Evolutionary conservation across 225 moss, liverwort and hornwort genomes (phyloP), one percentile per base, ranked within the genome.

Genomic region (Pseudisothecium myosuroides): DNA sequence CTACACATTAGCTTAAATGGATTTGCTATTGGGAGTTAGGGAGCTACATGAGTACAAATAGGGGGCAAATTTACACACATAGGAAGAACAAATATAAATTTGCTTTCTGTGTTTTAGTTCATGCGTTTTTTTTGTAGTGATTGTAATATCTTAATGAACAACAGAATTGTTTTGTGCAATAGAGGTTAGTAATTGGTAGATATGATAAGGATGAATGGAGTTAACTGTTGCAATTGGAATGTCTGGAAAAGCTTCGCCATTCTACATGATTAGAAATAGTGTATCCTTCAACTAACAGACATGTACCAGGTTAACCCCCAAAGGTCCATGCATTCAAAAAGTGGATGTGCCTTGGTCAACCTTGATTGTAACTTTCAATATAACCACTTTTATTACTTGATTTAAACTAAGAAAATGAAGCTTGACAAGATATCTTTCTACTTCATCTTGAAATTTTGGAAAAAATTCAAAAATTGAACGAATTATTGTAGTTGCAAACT

Each of bases 281-380:
- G 8, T 8, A 13, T 7, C 49, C 10, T 75, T 20, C 12, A 20
- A 31, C 31, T 19, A 74, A 7, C 4, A 28, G 11, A 31, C 11
- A 18, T 74, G 31, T 31, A 31, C 0, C 1, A 5, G 5, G 6
- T 10, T 28, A 45, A 31, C 1, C 14, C 62, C 4, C 4, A 15
- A 63, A 63, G 63, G 63, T 14, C 16, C 16, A 63, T 12, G 16
- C 16, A 31, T 16, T 15, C 8, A 29, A 29, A 62, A 29, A 45
- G 45, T 45, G 6, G 45, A 45, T 45, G 45, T 45, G 45, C 45
- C 45, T 45, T 45, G 45, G 45, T 62, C 28, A 29, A 3, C 15
- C 7, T 62, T 62, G 29, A 29, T 62, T 31, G 7, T 15, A 62
- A 29, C 31, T 62, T 62, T 29, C 27, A 60, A 60, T 63, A 15